Conservation (phyloP, 805 yeast species). For the Ogataea neopini region DNA sequence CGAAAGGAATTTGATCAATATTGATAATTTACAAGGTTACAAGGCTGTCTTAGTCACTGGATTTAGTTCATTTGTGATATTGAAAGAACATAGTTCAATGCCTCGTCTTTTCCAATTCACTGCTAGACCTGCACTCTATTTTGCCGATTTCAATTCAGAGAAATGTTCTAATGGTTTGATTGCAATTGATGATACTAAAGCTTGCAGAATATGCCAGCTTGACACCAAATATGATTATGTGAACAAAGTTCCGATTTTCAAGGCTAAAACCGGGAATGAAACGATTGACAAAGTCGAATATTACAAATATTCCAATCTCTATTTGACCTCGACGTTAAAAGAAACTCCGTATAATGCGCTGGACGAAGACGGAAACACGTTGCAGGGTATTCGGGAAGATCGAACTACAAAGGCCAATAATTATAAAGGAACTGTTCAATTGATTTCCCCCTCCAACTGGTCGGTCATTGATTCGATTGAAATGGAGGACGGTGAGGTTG, state of each 20-base stretch:
- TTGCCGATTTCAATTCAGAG: conserved; percentile 49
- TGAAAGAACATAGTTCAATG: conserved; percentile 61
- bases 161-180: conserved; percentile 53
- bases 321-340: conserved; percentile 58
- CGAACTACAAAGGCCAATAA: conserved; percentile 52
- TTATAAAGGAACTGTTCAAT: conserved; percentile 59
- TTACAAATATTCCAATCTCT: conserved; percentile 65
- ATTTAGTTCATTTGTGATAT: conserved; percentile 63
- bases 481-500: conserved; percentile 67
- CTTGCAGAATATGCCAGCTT: conserved; percentile 61
- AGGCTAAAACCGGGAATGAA: conserved; percentile 48
- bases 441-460: conserved; percentile 79
- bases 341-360: conserved; percentile 61
- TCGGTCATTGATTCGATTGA: conserved; percentile 68
- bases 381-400: conserved; percentile 55
- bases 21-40: conserved; percentile 57
- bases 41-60: conserved; percentile 73
- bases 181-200: conserved; percentile 67
- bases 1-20: conserved; percentile 65
- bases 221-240: conserved; percentile 52
- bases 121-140: conserved; percentile 62
- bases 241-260: conserved; percentile 59
- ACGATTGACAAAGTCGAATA: conserved; percentile 67
- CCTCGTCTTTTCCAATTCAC: conserved; percentile 71
- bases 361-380: conserved; percentile 71